Conservation (phyloP, 305 asterid genomes). For the Plantago lanceolata region DNA sequence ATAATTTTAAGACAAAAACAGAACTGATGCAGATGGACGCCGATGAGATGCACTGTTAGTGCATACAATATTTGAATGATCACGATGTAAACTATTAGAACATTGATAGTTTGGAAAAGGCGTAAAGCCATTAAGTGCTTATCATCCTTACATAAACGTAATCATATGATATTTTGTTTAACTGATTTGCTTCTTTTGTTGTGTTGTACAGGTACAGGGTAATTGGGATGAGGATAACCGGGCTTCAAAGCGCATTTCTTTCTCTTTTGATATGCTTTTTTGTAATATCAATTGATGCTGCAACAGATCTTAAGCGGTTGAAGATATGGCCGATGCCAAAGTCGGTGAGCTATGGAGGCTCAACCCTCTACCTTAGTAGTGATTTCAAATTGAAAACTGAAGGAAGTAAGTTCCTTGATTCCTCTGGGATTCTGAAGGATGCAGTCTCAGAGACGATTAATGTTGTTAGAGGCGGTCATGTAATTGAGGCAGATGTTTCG, state of each 20-base stretch:
- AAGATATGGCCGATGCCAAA: conserved; percentile 97
- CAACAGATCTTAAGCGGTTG: conserved; percentile 30
- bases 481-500: conserved; percentile 39
- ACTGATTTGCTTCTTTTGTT: not conserved
- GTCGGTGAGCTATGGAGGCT: conserved; percentile 55
- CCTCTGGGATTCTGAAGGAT: conserved; percentile 67
- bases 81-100: too few species aligned
- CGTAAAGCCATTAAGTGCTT: too few species aligned
- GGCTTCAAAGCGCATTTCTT: conserved; percentile 25
- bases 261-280: conserved; percentile 34
- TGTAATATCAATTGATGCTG: conserved; percentile 36
- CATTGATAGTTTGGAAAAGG: too few species aligned
- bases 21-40: too few species aligned
- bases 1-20: too few species aligned
- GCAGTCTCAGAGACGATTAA: conserved; percentile 55
- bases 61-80: too few species aligned
- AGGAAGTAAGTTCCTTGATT: conserved; percentile 67
- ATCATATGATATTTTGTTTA: too few species aligned
- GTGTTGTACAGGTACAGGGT: not conserved
- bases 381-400: conserved; percentile 62
- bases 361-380: conserved; percentile 44
- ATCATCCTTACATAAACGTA: too few species aligned
- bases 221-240: conserved; percentile 8
- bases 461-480: conserved; percentile 47
- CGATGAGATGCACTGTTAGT: too few species aligned